These are phyloP conservation scores for Coniochaeta pulveracea DNA, from an alignment of 2,329 filamentous ascomycete genomes.

Conservation along the genomic window DNA sequence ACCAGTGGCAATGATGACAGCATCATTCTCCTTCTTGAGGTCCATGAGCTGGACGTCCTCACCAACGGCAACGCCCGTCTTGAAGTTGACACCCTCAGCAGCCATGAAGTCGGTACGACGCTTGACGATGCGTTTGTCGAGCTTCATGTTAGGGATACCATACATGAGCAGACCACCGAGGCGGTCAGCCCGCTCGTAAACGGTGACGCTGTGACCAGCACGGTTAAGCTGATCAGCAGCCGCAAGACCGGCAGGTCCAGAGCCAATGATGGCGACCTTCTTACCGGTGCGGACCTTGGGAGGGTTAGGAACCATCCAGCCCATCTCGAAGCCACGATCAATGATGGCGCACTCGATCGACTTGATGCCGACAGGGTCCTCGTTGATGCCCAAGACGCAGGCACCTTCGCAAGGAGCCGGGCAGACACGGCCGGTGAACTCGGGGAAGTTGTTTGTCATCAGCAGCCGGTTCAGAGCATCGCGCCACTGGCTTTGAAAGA, in stretches of 20 bases:
- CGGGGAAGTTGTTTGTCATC: conserved; percentile 98
- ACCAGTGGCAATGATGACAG: conserved; percentile 84
- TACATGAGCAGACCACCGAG: conserved; percentile 93
- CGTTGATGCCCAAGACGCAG: conserved; percentile 91
- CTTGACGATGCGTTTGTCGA: conserved; percentile 95
- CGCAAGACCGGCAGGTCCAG: conserved; percentile 83
- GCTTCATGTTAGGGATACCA: conserved; percentile 98
- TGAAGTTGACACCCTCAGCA: conserved; percentile 74
- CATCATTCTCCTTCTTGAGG: conserved; percentile 64
- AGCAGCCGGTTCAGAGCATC: conserved; percentile 85
- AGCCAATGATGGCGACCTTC: conserved; percentile 80
- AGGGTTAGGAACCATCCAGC: conserved; percentile 84
- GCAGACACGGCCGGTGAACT: conserved; percentile 95
- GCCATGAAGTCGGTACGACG: conserved; percentile 93
- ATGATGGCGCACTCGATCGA: conserved; percentile 98
- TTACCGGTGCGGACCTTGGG: conserved; percentile 78
- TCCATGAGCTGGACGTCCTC: conserved; percentile 62
- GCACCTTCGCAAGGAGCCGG: conserved; percentile 94
- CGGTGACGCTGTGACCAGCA: conserved; percentile 75
- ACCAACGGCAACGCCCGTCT: conserved; percentile 67
- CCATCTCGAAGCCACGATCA: conserved; percentile 93
- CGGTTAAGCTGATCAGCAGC: conserved; percentile 90
- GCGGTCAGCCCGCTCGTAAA: conserved; percentile 89
- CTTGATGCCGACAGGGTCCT: conserved; percentile 96
- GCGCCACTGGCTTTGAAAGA: conserved; percentile 69